These are phyloP conservation scores for Sideroxylon spinosum DNA, from an alignment of 179 eudicot species.

Conservation along the genomic window DNA sequence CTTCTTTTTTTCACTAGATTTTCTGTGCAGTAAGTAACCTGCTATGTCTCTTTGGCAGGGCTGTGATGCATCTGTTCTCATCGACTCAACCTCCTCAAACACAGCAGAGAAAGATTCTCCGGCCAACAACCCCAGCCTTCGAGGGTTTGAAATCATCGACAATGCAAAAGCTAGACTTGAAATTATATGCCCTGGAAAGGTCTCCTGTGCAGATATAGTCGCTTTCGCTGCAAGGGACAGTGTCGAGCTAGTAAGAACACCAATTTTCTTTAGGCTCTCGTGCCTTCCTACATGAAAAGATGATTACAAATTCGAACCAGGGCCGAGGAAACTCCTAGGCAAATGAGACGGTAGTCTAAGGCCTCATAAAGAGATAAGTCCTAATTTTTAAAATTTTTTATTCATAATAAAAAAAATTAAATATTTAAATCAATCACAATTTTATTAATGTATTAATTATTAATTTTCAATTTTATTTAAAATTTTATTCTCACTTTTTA, in stretches of 20 bases:
- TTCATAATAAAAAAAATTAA: too few relatives aligned
- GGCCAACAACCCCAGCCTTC: constrained; percentile 60
- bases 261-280: neutral
- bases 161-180: constrained; percentile 68
- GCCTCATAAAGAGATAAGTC: too few relatives aligned
- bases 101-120: constrained; percentile 82
- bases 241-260: constrained; percentile 50
- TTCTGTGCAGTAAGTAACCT: neutral
- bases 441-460: too few relatives aligned
- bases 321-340: too few relatives aligned
- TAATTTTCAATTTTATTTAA: too few relatives aligned
- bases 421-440: too few relatives aligned
- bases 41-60: constrained; percentile 38
- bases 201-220: constrained; percentile 88
- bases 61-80: constrained; percentile 85
- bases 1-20: neutral
- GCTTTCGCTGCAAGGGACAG: constrained; percentile 90
- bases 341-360: too few relatives aligned
- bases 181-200: constrained; percentile 52
- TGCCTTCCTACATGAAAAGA: neutral
- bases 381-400: too few relatives aligned
- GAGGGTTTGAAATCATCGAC: constrained; percentile 86
- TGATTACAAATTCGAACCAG: neutral
- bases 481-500: too few relatives aligned
- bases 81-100: constrained; percentile 63